These are phyloP conservation scores for Cladosporium sphaerospermum DNA, from an alignment of 2,329 filamentous ascomycete genomes.

Conservation along the genomic window DNA sequence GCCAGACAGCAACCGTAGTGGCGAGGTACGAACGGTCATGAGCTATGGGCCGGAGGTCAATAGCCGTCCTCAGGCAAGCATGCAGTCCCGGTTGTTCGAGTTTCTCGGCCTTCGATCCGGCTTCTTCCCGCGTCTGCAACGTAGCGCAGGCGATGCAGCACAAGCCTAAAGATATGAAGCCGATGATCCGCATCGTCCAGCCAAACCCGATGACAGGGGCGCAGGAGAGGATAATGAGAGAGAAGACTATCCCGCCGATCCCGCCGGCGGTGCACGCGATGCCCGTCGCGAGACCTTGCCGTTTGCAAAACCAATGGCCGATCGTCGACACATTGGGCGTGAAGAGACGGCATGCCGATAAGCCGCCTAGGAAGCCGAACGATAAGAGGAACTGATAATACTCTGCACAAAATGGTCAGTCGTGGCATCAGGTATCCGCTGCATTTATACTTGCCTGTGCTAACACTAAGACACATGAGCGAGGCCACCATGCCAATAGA, in stretches of 20 bases:
- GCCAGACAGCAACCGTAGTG: constrained; percentile 37
- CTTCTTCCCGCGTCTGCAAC: constrained; percentile 3
- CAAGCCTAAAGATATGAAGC: constrained; percentile 37
- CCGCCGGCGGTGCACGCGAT: constrained; percentile 64
- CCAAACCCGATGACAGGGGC: constrained; percentile 38
- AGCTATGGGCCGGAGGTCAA: constrained; percentile 38
- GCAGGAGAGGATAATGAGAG: constrained; percentile 37
- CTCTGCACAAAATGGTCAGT: constrained; percentile 6
- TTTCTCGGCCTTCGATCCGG: background rate
- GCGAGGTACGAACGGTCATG: constrained; percentile 33
- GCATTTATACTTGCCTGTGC: background rate
- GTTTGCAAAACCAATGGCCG: constrained; percentile 71
- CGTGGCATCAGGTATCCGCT: background rate
- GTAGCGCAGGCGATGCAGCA: constrained; percentile 13
- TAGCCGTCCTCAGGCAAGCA: constrained; percentile 30
- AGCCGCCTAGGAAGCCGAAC: constrained; percentile 67
- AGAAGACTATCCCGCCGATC: constrained; percentile 41
- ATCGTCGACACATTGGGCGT: constrained; percentile 73
- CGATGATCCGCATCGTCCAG: constrained; percentile 41
- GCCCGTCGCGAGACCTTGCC: constrained; percentile 72
- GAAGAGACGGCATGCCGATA: constrained; percentile 71
- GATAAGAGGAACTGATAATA: constrained; percentile 42
- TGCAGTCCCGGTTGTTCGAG: constrained; percentile 22
- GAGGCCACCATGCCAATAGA: constrained; percentile 1
- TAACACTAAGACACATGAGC: constrained; percentile 2